Base-by-base conservation (phyloP, 495 filamentous ascomycete genomes). In the Chaetomium cochliodes region DNA sequence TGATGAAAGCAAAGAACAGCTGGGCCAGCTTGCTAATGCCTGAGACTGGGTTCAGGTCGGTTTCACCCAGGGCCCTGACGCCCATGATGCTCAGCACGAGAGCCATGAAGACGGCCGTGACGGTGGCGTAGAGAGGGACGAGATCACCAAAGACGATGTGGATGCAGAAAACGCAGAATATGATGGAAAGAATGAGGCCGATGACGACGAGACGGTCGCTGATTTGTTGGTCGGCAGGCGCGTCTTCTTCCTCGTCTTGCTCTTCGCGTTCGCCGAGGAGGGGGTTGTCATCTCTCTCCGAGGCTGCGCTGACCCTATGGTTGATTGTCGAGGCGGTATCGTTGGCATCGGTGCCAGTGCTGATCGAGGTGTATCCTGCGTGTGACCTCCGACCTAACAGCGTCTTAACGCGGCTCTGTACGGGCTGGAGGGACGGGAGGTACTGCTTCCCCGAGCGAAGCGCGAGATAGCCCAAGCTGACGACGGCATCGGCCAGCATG, bases 21-120 rank as follows among this genome's bases (percentile, higher is more conserved):
- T 98, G 94, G 0, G 94, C 96, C 6, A 98, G 81, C 80, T 98
- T 98, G 74, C 87, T 91, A 77, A 98, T 98, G 54, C 94, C 94
- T 23, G 91, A 96, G 22, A 98, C 94, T 11, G 94, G 94, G 74
- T 98, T 98, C 28, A 98, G 83, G 72, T 98, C 94, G 11, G 94
- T 98, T 79, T 98, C 93, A 44, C 94, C 93, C 0, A 97, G 81
- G 0, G 94, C 94, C 23, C 94, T 84, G 58, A 98, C 94, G 55
- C 96, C 96, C 92, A 98, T 97, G 64, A 98, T 87, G 57, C 90
- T 92, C 25, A 97, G 82, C 37, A 98, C 78, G 23, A 98, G 86
- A 2, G 94, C 92, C 73, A 98, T 87, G 42, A 93, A 71, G 28
- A 97, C 91, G 20, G 94, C 91, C 22, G 89, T 84, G 37, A 91